These are phyloP conservation scores for Sugiyamaella floridensis DNA, from an alignment of 805 yeast genomes.

Conservation along the genomic window DNA sequence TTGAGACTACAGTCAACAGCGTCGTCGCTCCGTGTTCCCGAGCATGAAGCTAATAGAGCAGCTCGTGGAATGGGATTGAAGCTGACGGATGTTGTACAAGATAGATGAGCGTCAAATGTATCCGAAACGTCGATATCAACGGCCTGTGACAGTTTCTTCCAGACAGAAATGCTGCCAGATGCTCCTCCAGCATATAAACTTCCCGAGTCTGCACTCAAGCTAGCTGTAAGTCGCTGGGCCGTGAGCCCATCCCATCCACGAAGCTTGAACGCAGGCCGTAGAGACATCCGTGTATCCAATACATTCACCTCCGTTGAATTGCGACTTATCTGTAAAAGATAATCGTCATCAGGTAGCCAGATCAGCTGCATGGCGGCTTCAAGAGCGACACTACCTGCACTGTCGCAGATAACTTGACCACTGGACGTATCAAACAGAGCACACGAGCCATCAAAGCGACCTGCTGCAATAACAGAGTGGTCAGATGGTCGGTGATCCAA, in stretches of 20 bases:
- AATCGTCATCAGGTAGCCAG: conserved; percentile 17
- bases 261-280: conserved; percentile 13
- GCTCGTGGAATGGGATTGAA: conserved; percentile 14
- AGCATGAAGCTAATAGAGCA: conserved; percentile 14
- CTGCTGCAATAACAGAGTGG: conserved; percentile 2
- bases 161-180: conserved; percentile 6
- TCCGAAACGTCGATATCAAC: neutral
- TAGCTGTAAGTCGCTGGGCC: conserved; percentile 18
- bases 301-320: conserved; percentile 13
- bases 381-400: neutral
- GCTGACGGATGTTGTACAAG: conserved; percentile 10
- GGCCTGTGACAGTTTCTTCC: conserved; percentile 10
- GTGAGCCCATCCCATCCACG: conserved; percentile 16
- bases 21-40: conserved; percentile 10
- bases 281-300: conserved; percentile 20
- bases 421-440: conserved; percentile 4
- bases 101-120: conserved; percentile 11
- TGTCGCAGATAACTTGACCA: neutral
- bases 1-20: conserved; percentile 11
- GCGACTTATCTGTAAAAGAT: conserved; percentile 15
- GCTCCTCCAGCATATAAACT: conserved; percentile 11
- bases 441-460: conserved; percentile 7
- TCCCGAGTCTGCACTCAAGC: conserved; percentile 8
- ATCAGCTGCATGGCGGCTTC: conserved; percentile 20
- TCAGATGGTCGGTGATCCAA: conserved; percentile 1